A percentile compares a stretch with the other conserved stretches of the same genome.
Conservation (phyloP, 169 alveolate genomes). For the Fabrea salina region DNA sequence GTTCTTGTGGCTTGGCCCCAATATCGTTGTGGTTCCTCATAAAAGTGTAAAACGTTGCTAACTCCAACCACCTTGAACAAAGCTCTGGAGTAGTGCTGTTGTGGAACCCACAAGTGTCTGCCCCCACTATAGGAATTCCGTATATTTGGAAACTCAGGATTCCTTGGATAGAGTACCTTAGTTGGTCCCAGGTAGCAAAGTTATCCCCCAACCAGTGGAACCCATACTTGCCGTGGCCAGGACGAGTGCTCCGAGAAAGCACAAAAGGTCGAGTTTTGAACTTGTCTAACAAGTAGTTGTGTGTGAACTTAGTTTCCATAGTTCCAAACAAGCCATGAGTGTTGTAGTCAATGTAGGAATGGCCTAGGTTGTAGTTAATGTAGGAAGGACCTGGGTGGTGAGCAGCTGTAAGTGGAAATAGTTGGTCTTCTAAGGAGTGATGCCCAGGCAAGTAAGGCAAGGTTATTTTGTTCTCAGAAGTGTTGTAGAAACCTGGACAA, state of each 20-base stretch:
- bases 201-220: constrained; percentile 81
- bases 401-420: no score
- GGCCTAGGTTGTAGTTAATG: no score
- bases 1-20: constrained; percentile 53
- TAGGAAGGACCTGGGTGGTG: no score
- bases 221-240: constrained; percentile 63
- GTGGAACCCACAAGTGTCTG: constrained; percentile 78
- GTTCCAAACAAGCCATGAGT: constrained; percentile 60
- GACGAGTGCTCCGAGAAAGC: constrained; percentile 55
- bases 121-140: constrained; percentile 78
- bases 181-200: constrained; percentile 46
- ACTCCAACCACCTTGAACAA: constrained; percentile 76
- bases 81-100: constrained; percentile 53
- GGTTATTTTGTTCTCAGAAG: background rate
- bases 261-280: constrained; percentile 56
- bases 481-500: background rate
- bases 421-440: no score
- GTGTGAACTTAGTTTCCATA: constrained; percentile 57
- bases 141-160: constrained; percentile 54
- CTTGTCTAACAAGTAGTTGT: constrained; percentile 40
- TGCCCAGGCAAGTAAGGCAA: constrained; percentile 36
- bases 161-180: constrained; percentile 55
- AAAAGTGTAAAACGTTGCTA: constrained; percentile 75
- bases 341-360: constrained; percentile 59
- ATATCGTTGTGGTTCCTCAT: constrained; percentile 67